Percentiles rank a stretch among this genome's conserved stretches.
These are phyloP conservation scores for Avena sativa DNA, from an alignment of 176 grass and related monocot genomes.

Conservation along the genomic window DNA sequence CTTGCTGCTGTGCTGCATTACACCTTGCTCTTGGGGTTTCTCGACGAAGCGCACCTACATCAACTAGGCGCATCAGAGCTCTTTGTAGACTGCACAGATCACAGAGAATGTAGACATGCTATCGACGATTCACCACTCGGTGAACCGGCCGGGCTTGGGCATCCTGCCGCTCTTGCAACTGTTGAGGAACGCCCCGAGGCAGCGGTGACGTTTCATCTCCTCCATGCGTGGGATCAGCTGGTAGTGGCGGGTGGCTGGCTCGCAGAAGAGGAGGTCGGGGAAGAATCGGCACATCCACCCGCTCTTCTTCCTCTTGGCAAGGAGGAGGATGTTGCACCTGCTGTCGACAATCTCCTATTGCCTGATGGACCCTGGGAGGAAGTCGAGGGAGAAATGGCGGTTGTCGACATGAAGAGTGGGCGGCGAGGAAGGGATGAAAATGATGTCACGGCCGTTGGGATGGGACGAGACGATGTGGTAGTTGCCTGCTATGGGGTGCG, in stretches of 20 bases:
- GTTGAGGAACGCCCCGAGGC: neutral
- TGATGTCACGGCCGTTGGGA: neutral
- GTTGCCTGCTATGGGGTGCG: neutral
- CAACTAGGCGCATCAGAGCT: no score
- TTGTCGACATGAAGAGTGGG: neutral
- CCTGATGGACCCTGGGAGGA: neutral
- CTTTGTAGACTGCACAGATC: neutral
- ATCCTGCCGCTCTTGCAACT: neutral
- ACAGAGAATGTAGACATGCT: neutral
- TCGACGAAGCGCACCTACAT: no score
- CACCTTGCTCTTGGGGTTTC: no score
- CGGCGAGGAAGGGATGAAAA: neutral
- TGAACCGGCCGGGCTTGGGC: neutral
- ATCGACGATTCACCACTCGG: neutral
- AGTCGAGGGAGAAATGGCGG: neutral
- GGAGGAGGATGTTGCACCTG: neutral
- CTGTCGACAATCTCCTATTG: neutral
- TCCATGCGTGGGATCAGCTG: slow-evolving; percentile 4
- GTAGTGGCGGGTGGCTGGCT: neutral
- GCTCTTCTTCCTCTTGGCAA: slow-evolving; percentile 9
- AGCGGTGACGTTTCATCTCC: neutral
- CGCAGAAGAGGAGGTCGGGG: neutral
- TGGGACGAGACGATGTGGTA: neutral
- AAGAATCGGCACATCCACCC: slow-evolving; percentile 5
- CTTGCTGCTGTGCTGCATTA: no score